A percentile compares a stretch with the other conserved stretches of the same genome.
phyloP scores from a whole-genome alignment of 306 rosid genomes.

The Inga leiocalycina region DNA sequence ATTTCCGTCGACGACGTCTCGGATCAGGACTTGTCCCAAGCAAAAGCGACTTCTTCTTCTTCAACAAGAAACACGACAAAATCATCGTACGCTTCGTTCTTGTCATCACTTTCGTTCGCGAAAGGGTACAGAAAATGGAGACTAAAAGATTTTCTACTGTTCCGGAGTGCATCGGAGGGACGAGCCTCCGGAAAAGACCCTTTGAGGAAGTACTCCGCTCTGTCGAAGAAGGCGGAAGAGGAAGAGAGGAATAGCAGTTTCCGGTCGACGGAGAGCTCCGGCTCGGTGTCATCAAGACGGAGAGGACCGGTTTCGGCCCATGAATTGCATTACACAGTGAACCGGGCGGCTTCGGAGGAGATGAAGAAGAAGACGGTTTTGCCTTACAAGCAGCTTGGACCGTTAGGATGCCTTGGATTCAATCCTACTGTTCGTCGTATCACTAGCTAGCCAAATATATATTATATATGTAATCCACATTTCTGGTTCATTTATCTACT shows the following conservation, averaged over 20 bases:
- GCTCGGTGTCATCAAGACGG: slow-evolving; percentile 62
- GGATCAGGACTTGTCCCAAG: slow-evolving; percentile 38
- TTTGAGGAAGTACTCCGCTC: slow-evolving; percentile 43
- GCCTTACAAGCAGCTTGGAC: slow-evolving; percentile 82
- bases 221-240: slow-evolving; percentile 58
- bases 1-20: slow-evolving; percentile 51
- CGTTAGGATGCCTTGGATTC: slow-evolving; percentile 82
- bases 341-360: slow-evolving; percentile 91
- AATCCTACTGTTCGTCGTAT: slow-evolving; percentile 59
- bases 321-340: slow-evolving; percentile 77
- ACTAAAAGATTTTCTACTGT: slow-evolving; percentile 66
- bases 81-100: slow-evolving; percentile 43
- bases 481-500: neutral
- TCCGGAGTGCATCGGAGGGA: slow-evolving; percentile 92
- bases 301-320: slow-evolving; percentile 80
- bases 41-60: slow-evolving; percentile 40
- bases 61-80: slow-evolving; percentile 36
- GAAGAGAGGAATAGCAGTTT: slow-evolving; percentile 69
- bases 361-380: slow-evolving; percentile 82
- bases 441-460: slow-evolving; percentile 9
- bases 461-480: neutral
- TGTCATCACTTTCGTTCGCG: slow-evolving; percentile 67
- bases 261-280: slow-evolving; percentile 69
- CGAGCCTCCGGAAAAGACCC: slow-evolving; percentile 65
- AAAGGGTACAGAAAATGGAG: slow-evolving; percentile 76